Evolutionary conservation across 768 basidiomycete species (phyloP), one percentile per base, ranked within the genome.

Genomic region (Chalciporus sphaerocephalus): DNA sequence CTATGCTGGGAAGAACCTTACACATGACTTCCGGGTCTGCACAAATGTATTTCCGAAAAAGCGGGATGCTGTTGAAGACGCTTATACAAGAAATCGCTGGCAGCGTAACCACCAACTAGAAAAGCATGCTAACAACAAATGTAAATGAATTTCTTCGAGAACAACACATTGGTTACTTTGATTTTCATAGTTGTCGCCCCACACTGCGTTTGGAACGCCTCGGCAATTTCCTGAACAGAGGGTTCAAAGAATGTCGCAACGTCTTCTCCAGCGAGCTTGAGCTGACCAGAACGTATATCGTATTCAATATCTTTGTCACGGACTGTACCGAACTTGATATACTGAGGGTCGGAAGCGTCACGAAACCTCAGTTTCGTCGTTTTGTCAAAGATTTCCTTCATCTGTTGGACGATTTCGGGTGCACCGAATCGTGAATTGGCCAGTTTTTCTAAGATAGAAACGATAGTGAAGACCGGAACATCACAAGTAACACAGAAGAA

Each of bases 31-130:
- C 76, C 69, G 2, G 79, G 79, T 13, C 78, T 68, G 39, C 69
- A 67, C 4, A 81, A 56, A 11, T 66, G 60, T 3, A 78, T 53
- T 0, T 69, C 68, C 0, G 65, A 59, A 15, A 65, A 64, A 16
- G 51, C 54, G 1, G 76, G 55, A 2, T 63, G 56, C 15, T 60
- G 53, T 15, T 70, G 69, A 16, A 81, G 69, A 25, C 65, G 62
- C 7, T 51, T 49, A 42, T 70, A 76, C 12, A 80, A 53, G 61
- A 68, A 78, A 20, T 72, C 70, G 40, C 68, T 78, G 11, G 74
- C 71, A 0, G 73, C 70, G 48, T 76, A 79, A 0, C 76, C 75
- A 2, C 78, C 77, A 1, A 79, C 75, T 2, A 82, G 67, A 33
- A 77, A 70, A n/a, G 72, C 66, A 13, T 66, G 45, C 68, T 67